Conservation (phyloP, 2,329 filamentous ascomycete species). For the Venturia aucupariae region DNA sequence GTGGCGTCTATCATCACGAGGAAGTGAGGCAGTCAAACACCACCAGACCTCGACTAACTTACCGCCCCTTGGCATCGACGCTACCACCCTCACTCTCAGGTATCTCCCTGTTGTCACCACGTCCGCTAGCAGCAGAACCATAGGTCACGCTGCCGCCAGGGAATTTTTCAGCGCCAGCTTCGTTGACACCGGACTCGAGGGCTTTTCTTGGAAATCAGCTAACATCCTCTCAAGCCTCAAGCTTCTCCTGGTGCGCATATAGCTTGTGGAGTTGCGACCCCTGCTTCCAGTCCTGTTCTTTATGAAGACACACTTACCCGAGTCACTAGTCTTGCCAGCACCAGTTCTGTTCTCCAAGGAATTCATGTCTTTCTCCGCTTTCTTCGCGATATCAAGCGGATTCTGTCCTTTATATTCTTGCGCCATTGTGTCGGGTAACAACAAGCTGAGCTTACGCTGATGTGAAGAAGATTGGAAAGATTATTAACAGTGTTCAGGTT, state of each 20-base stretch:
- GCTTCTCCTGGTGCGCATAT: too few relatives aligned
- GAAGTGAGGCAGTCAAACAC: too few relatives aligned
- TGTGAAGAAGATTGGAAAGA: neutral
- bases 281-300: too few relatives aligned
- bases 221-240: too few relatives aligned
- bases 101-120: conserved; percentile 39
- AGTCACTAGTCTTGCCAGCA: conserved; percentile 25
- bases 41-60: conserved; percentile 18
- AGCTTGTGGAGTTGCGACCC: too few relatives aligned
- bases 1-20: too few relatives aligned
- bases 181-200: conserved; percentile 40
- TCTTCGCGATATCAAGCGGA: conserved; percentile 35
- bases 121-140: conserved; percentile 35
- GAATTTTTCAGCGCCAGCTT: conserved; percentile 32
- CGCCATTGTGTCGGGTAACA: conserved; percentile 29
- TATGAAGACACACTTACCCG: conserved; percentile 24
- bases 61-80: conserved; percentile 32
- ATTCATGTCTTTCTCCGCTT: conserved; percentile 42
- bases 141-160: conserved; percentile 35
- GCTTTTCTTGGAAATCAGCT: too few relatives aligned
- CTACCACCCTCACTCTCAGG: conserved; percentile 38
- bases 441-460: too few relatives aligned
- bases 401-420: conserved; percentile 32
- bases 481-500: too few relatives aligned
- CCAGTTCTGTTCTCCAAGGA: conserved; percentile 32